phyloP scores from a whole-genome alignment of 768 basidiomycete genomes.

The Kwoniella botswanensis region DNA sequence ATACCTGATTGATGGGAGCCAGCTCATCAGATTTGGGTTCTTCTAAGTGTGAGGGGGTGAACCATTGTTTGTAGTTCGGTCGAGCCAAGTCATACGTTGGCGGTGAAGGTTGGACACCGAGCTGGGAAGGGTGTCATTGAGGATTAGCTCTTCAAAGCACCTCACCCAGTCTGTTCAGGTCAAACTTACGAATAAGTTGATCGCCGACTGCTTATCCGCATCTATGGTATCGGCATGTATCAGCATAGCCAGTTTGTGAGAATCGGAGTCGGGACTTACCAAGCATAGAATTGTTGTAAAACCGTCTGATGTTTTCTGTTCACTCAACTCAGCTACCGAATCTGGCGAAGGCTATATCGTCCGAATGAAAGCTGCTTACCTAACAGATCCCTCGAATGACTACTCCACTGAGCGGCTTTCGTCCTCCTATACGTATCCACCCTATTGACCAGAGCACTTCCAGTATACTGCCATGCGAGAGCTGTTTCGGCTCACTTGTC shows the following conservation, averaged over 20 bases:
- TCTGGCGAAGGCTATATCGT: background rate
- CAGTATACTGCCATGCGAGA: conserved; percentile 93
- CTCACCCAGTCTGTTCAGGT: conserved; percentile 6
- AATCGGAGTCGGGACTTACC: conserved; percentile 62
- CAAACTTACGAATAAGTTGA: conserved; percentile 89
- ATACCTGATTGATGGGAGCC: conserved; percentile 67
- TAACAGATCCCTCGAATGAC: conserved; percentile 87
- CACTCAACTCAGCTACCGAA: conserved; percentile 1
- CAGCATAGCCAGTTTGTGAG: background rate
- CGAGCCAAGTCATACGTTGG: conserved; percentile 63
- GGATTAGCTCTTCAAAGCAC: background rate
- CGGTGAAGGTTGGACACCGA: conserved; percentile 39
- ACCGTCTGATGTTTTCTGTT: conserved; percentile 83
- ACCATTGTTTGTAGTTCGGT: conserved; percentile 85
- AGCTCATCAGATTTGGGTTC: conserved; percentile 58
- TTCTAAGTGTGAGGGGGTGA: conserved; percentile 63
- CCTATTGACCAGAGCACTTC: conserved; percentile 91
- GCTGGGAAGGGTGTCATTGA: conserved; percentile 6
- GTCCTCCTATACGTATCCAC: conserved; percentile 84
- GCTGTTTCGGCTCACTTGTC: conserved; percentile 61
- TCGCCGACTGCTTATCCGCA: conserved; percentile 95
- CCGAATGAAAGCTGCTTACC: conserved; percentile 24
- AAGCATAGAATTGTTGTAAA: conserved; percentile 91
- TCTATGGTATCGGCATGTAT: conserved; percentile 62
- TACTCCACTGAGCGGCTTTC: conserved; percentile 95